Evolutionary conservation across 306 rosid genomes (phyloP).

Genomic region (Pyrus pyrifolia): DNA sequence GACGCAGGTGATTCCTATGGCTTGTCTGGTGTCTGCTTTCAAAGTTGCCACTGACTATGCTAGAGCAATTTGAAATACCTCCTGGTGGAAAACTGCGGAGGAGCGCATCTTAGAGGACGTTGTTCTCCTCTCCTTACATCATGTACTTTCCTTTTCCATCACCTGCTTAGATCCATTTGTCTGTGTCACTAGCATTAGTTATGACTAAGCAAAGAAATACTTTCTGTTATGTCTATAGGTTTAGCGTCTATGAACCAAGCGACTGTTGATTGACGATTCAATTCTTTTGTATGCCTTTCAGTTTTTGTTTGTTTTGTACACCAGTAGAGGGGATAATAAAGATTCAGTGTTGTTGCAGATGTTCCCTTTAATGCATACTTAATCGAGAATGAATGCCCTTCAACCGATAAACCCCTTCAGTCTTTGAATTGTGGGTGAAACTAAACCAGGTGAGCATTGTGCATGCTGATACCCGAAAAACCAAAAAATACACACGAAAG

Average conservation of each 20-base stretch:
- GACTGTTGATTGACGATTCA: background rate
- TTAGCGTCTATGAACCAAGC: background rate
- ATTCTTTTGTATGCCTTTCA: background rate
- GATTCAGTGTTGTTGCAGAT: background rate
- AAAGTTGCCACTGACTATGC: slow-evolving; percentile 61
- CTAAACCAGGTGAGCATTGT: background rate
- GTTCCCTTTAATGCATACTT: background rate
- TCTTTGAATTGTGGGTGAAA: background rate
- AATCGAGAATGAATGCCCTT: background rate
- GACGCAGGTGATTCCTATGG: slow-evolving; percentile 52
- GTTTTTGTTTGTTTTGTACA: background rate
- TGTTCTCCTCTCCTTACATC: background rate
- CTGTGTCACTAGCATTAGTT: background rate
- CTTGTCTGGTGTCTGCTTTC: slow-evolving; percentile 55
- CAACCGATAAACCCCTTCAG: background rate
- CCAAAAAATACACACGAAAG: background rate
- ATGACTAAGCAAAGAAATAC: background rate
- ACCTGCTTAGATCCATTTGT: background rate
- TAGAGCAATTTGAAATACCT: slow-evolving; percentile 30
- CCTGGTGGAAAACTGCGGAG: background rate
- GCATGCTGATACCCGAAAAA: background rate
- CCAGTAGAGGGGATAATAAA: background rate
- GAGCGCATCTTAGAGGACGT: background rate
- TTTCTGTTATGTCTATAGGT: background rate
- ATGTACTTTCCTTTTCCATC: background rate